Evolutionary conservation across 2,329 filamentous ascomycete genomes (phyloP).

Genomic region (Cercospora sojina): DNA sequence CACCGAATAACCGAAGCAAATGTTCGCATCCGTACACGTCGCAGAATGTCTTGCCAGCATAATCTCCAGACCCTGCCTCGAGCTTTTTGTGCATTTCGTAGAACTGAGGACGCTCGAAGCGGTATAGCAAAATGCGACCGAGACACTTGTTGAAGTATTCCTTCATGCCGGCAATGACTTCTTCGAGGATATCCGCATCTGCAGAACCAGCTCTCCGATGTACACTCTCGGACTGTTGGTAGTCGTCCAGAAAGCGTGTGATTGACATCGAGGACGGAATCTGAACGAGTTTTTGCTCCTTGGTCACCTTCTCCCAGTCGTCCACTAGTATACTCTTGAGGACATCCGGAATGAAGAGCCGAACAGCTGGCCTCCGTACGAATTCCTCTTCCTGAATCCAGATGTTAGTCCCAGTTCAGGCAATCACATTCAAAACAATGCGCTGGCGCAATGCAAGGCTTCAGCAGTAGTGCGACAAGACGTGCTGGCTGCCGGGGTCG

Average conservation of each 20-base stretch:
- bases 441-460: not conserved
- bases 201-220: constrained; percentile 65
- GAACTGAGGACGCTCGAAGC: constrained; percentile 89
- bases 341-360: constrained; percentile 80
- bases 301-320: constrained; percentile 98
- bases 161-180: constrained; percentile 79
- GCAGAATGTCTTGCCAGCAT: constrained; percentile 67
- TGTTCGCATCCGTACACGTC: constrained; percentile 95
- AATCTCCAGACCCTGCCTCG: constrained; percentile 58
- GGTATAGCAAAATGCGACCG: constrained; percentile 86
- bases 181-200: constrained; percentile 82
- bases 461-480: not conserved
- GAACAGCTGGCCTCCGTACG: constrained; percentile 77
- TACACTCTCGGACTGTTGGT: constrained; percentile 72
- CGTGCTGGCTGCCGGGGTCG: not conserved
- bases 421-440: not conserved
- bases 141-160: constrained; percentile 94
- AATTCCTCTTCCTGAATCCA: constrained; percentile 85
- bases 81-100: constrained; percentile 72
- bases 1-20: constrained; percentile 83
- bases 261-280: constrained; percentile 77
- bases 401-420: constrained; percentile 10
- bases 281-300: constrained; percentile 84
- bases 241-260: constrained; percentile 75
- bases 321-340: constrained; percentile 92